Base-by-base conservation (phyloP, 148 eudicot species). In the Polygonum maritimum region DNA sequence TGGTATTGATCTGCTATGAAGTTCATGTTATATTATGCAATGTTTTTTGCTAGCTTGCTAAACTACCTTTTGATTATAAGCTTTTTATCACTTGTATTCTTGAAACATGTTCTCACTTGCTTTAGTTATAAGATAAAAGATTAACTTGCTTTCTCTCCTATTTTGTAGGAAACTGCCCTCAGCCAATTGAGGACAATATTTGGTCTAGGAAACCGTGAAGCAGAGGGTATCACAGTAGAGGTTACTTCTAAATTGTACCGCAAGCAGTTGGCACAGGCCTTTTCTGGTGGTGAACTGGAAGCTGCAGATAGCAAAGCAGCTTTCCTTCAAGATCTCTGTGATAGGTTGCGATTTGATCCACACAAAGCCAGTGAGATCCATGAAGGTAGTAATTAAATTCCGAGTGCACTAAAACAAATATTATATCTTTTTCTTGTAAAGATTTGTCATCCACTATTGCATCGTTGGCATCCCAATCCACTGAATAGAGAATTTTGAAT, bases 281-380 rank as follows among this genome's bases (percentile, higher is more conserved):
- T 95, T 78, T 83, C 94, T 74, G 79, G 86, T 55, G 99, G 99
- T 71, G 84, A 85, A 74, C 80, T 95, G 80, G 90, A 83, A 75
- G 86, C 89, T 58, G 92, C 96, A 70, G 89, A 85, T n/a, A 94
- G 98, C 82, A 94, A 94, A 90, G 98, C 98, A 33, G 91, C 88
- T 69, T 90, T 86, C 79, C 97, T 92, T 80, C 96, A 92, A 74
- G 81, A 80, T 74, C 86, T 92, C 19, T 94, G 97, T 78, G 94
- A 92, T 76, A 90, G 85, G 77, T 78, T 94, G 86, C 82, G 76
- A 70, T 89, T 94, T 76, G 93, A 92, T 81, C 87, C 97, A 15
- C 84, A 89, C 82, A 94, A 90, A 71, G 98, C 98, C 35, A 81
- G 82, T 80, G 91, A 81, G 80, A 88, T 92, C 75, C 98, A 94